Base-by-base conservation (phyloP, 139 green algal genomes). In the Chlamydomonas applanata region DNA sequence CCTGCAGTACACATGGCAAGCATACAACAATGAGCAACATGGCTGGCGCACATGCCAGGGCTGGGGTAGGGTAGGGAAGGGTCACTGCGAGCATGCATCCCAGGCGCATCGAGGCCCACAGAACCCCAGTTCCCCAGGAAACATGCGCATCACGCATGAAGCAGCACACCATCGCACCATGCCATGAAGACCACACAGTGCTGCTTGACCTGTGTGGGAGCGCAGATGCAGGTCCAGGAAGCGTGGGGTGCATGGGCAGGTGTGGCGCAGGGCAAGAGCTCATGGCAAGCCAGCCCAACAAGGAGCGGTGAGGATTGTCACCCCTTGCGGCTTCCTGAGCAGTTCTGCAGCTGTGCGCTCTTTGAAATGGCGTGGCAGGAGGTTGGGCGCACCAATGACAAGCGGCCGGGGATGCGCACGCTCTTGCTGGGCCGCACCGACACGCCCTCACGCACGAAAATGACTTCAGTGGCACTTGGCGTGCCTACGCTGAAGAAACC, bases 151-250 rank as follows among this genome's bases (percentile, higher is more conserved):
- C n/a, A n/a, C n/a, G n/a, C n/a, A n/a, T n/a, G n/a, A n/a, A n/a
- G n/a, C n/a, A n/a, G n/a, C n/a, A n/a, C 67, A 92, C 83, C 62
- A 13, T 29, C 62, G 30, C 62, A 69, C 89, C 90, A 95, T 4
- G 88, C 77, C 33, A 94, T 56, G 73, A 94, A 95, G 29, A 94
- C 71, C 35, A 92, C 85, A 40, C 66, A 34, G 57, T 86, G 76
- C 75, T 93, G 89, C 66, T 90, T 89, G 24, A 94, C 40, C 40
- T 49, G 40, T 11, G 11, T 11, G 40, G 40, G 40, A 11, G 7
- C 7, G 7, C 40, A 49, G 40, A 7, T 49, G 11, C 40, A 49
- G 7, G 40, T 49, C 40, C 40, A 49, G 7, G 40, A 11, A 49
- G 7, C 7, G 40, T 49, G 40, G 40, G 11, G 40, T 19, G 11